Evolutionary conservation across 2,329 filamentous ascomycete species (phyloP), one percentile per base, ranked within the genome.

Genomic region (Alternaria triticimaculans): DNA sequence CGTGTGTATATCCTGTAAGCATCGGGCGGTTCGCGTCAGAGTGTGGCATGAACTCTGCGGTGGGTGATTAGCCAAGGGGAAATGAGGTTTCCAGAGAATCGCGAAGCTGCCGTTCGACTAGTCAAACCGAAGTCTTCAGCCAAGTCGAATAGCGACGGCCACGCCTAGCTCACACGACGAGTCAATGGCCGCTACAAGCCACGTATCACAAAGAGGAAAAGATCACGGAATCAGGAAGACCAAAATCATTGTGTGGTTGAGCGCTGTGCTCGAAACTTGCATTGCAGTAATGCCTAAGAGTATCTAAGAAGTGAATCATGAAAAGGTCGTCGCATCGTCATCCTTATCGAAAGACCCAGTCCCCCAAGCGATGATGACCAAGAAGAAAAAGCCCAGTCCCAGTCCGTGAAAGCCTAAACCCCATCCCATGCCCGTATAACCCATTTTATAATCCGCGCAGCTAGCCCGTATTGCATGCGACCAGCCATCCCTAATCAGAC

Each of bases 251-350:
- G 21, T 41, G 10, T 5, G 23, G n/a, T 6, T 14, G 50, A 58
- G 53, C 53, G 11, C 33, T 12, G 14, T 21, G 45, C 53, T 28
- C 53, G n/a, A 43, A 49, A n/a, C 5, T 33, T 50, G 45, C 53
- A 61, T 57, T 50, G 33, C 45, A 44, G 26, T 45, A 25, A 57
- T 51, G 53, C 25, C 14, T 33, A 37, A 25, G 20, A 11, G 28
- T 57, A 45, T 58, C n/a, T 23, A 51, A 54, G 58, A 61, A 61
- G 18, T 15, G 45, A 58, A 61, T 51, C 58, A 33, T 58, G 23
- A 58, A 61, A 61, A 26, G 28, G 21, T 61, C 53, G 20, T 61
- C n/a, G 21, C 53, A 48, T 11, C 49, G 23, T 20, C 20, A 41
- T 49, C 60, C 11, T 58, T 14, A 48, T 15, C 26, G 41, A 30